phyloP scores from a whole-genome alignment of 2,329 filamentous ascomycete species.

The Neocatenulostroma microsporum region DNA sequence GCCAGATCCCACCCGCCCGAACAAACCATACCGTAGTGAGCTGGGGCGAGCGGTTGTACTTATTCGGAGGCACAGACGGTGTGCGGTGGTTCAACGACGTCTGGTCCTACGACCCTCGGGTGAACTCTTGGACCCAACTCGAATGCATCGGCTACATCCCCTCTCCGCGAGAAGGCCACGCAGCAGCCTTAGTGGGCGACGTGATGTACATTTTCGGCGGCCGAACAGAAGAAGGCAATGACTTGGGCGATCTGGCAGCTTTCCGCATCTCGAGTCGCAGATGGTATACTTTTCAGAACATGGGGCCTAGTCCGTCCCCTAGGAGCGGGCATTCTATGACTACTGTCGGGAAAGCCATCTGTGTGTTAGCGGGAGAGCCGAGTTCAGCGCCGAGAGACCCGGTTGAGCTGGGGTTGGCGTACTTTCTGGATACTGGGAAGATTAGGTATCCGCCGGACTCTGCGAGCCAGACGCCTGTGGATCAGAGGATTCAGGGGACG shows the following conservation, averaged over 20 bases:
- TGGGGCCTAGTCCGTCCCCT: conserved; percentile 91
- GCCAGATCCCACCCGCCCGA: conserved; percentile 71
- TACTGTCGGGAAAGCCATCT: conserved; percentile 80
- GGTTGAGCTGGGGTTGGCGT: conserved; percentile 78
- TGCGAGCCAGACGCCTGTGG: conserved; percentile 26
- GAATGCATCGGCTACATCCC: conserved; percentile 98
- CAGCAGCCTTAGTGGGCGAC: conserved; percentile 85
- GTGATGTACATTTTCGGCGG: conserved; percentile 99
- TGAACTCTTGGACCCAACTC: conserved; percentile 77
- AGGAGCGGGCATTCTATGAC: conserved; percentile 98
- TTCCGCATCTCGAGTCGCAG: conserved; percentile 73
- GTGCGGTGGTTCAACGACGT: conserved; percentile 98
- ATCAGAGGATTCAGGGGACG: conserved; percentile 23
- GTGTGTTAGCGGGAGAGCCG: conserved; percentile 88
- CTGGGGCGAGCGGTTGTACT: conserved; percentile 85
- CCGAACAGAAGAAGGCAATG: conserved; percentile 83
- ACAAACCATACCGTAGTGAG: conserved; percentile 93
- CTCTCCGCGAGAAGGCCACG: conserved; percentile 85
- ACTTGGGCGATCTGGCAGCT: conserved; percentile 87
- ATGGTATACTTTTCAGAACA: conserved; percentile 99
- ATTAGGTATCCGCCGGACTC: conserved; percentile 79
- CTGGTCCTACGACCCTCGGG: conserved; percentile 83
- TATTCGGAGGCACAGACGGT: conserved; percentile 97
- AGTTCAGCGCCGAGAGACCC: conserved; percentile 76
- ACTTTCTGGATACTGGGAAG: conserved; percentile 88